A percentile compares a stretch with the other conserved stretches of the same genome.
phyloP scores from a whole-genome alignment of 495 filamentous ascomycete genomes.

The Aspergillus ellipticus region DNA sequence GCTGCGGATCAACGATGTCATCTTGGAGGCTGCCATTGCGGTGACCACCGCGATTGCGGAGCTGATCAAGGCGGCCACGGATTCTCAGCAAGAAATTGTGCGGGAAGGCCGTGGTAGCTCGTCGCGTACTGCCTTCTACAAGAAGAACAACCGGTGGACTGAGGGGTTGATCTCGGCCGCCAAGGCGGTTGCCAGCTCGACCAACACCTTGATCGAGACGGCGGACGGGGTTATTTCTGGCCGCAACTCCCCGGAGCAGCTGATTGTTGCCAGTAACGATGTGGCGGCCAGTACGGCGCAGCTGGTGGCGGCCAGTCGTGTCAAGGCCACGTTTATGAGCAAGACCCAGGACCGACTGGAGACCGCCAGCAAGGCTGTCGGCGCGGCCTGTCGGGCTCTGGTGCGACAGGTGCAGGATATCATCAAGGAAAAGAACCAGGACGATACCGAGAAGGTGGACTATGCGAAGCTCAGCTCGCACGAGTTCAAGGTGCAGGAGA shows the following conservation, averaged over 20 bases:
- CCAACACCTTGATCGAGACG: slow-evolving; percentile 94
- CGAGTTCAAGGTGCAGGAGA: slow-evolving; percentile 97
- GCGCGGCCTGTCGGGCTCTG: slow-evolving; percentile 76
- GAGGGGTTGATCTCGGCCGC: slow-evolving; percentile 95
- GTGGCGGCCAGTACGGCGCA: slow-evolving; percentile 95
- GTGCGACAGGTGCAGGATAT: slow-evolving; percentile 93
- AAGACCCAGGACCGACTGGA: slow-evolving; percentile 91
- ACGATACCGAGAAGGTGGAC: slow-evolving; percentile 73
- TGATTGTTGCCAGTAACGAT: slow-evolving; percentile 96
- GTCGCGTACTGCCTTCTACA: slow-evolving; percentile 95
- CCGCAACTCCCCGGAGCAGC: slow-evolving; percentile 90
- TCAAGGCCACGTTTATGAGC: slow-evolving; percentile 97
- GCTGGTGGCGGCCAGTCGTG: slow-evolving; percentile 89
- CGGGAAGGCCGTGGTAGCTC: slow-evolving; percentile 85
- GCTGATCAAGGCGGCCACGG: slow-evolving; percentile 93
- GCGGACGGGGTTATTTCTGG: slow-evolving; percentile 91
- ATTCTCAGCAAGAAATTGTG: slow-evolving; percentile 96
- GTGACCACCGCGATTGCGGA: slow-evolving; percentile 95
- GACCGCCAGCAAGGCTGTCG: slow-evolving; percentile 88
- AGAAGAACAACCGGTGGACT: slow-evolving; percentile 98
- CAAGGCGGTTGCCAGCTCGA: slow-evolving; percentile 88
- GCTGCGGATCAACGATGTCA: slow-evolving; percentile 87
- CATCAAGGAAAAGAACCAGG: slow-evolving; percentile 78
- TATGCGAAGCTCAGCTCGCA: slow-evolving; percentile 82
- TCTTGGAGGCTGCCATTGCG: slow-evolving; percentile 89